Conservation (phyloP, 176 grass and related monocot genomes). For the Zoysia pacifica region DNA sequence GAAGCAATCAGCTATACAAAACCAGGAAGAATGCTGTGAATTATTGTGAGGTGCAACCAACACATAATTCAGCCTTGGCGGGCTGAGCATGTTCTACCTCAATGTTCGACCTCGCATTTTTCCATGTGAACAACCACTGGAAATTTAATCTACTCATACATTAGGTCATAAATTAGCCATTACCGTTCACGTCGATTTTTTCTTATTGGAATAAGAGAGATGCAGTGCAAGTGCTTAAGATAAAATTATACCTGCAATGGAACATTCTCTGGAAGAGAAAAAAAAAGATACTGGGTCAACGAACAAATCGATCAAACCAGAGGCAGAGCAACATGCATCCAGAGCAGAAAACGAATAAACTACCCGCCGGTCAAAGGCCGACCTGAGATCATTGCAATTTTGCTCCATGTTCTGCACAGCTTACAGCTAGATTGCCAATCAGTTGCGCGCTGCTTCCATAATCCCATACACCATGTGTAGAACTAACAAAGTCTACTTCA, state of each 20-base stretch:
- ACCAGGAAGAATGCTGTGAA: no score
- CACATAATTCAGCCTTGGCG: no score
- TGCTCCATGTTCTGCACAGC: slow-evolving; percentile 25
- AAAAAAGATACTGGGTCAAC: neutral
- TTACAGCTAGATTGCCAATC: slow-evolving; percentile 9
- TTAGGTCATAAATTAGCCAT: neutral
- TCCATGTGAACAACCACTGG: neutral
- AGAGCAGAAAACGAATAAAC: neutral
- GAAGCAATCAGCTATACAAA: no score
- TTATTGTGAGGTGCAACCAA: no score
- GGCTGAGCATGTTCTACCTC: neutral
- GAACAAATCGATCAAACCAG: neutral
- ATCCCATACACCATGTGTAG: neutral
- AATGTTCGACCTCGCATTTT: neutral
- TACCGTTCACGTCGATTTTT: neutral
- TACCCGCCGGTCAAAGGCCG: slow-evolving; percentile 3
- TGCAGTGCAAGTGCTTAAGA: neutral
- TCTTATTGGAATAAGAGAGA: neutral
- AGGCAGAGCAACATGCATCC: neutral
- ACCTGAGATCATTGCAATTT: neutral
- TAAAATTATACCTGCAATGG: neutral
- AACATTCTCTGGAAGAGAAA: neutral
- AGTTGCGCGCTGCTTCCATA: neutral
- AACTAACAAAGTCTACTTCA: neutral
- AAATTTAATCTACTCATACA: no score